Percentiles rank a stretch among this genome's conserved stretches.
These are phyloP conservation scores for Physcomitrium patens DNA, from an alignment of 225 moss, liverwort and hornwort genomes.

Conservation along the genomic window DNA sequence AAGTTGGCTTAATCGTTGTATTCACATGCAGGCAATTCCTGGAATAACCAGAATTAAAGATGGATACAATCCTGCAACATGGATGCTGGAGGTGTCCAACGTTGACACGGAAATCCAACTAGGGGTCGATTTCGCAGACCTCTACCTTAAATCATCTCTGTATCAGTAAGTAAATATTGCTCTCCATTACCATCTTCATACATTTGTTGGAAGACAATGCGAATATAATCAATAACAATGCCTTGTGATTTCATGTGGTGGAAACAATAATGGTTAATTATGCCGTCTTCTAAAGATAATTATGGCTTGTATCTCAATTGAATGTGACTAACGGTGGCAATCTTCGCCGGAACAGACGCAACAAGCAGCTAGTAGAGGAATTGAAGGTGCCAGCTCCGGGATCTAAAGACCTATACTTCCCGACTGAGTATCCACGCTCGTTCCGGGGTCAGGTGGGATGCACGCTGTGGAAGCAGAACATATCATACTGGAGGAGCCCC, in stretches of 20 bases:
- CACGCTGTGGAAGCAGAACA: conserved; percentile 49
- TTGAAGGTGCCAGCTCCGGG: conserved; percentile 34
- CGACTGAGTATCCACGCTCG: conserved; percentile 40
- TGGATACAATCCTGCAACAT: conserved; percentile 52
- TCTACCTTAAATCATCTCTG: conserved; percentile 31
- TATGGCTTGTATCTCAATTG: not conserved
- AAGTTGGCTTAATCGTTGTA: not conserved
- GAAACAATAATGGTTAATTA: not conserved
- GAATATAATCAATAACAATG: not conserved
- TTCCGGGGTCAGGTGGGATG: conserved; percentile 33
- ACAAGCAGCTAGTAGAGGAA: conserved; percentile 41
- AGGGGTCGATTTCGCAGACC: conserved; percentile 41
- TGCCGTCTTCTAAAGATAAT: not conserved
- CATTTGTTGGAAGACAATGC: too few species aligned
- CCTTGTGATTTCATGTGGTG: not conserved
- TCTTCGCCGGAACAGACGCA: conserved; percentile 29
- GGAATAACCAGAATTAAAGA: conserved; percentile 37
- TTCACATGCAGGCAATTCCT: conserved; percentile 33
- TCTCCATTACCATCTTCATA: not conserved
- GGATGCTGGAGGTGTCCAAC: conserved; percentile 49
- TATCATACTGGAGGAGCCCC: conserved; percentile 55
- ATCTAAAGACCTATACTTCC: conserved; percentile 37
- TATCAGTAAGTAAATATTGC: conserved; percentile 25
- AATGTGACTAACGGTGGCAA: not conserved
- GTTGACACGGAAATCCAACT: conserved; percentile 32